Evolutionary conservation across 805 yeast species (phyloP), one percentile per base, ranked within the genome.

Genomic region (Barnettozyma siamensis): DNA sequence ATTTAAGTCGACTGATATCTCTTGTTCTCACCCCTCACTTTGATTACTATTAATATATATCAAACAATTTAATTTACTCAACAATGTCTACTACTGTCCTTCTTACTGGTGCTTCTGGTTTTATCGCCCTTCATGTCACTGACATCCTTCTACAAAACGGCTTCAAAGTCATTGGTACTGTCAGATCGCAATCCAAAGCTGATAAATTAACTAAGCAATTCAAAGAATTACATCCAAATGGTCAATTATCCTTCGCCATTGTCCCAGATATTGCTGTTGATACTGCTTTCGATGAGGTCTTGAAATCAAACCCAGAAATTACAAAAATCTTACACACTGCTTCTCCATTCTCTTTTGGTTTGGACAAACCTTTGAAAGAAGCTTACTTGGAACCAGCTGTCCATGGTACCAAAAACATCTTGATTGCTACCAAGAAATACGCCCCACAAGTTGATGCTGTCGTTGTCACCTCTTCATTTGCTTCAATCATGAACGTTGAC

Each of bases 321-420:
- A 61, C 61, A 17, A 73, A 70, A n/a, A 75, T 78, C 35, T 49
- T 77, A 28, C 85, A 78, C 57, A 69, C 78, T 7, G 84, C 84
- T 2, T 70, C 80, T 19, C 80, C 80, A 15, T 67, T 70, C 47
- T 46, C 57, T 1, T 62, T 53, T 37, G 62, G 62, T 3, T 38
- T 51, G 10, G 33, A 40, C 3, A 63, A 66, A 6, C 69, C 70
- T 38, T 65, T 72, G 8, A 78, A 78, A 48, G 63, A 65, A 19
- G 79, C 70, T 33, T 65, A 75, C 53, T 56, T 77, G 19, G 56
- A 62, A n/a, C 85, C 86, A 11, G 83, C 85, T 2, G 67, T 75
- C 13, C 55, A 66, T 33, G 85, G 84, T 37, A 75, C 83, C 7
- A 58, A 58, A 33, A 69, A 71, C 47, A 64, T 76, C 42, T 60